A percentile compares a stretch with the other conserved stretches of the same genome.
phyloP scores from a whole-genome alignment of 2,329 filamentous ascomycete genomes.

The Ilyonectria mors-panacis region DNA sequence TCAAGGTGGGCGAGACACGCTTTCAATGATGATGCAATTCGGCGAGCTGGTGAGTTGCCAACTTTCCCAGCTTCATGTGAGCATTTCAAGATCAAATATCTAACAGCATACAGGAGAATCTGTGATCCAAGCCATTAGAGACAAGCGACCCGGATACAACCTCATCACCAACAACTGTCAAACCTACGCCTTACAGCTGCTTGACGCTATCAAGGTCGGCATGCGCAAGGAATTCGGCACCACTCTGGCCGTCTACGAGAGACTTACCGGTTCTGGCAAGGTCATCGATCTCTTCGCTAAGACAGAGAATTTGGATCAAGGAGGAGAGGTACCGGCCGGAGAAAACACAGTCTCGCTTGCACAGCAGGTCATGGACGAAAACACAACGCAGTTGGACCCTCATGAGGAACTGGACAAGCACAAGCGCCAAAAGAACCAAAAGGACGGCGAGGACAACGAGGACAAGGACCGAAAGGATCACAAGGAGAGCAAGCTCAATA shows the following conservation, averaged over 20 bases:
- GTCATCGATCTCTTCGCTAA: slow-evolving; percentile 67
- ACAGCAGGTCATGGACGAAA: slow-evolving; percentile 67
- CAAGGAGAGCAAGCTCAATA: not conserved
- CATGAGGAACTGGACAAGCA: slow-evolving; percentile 49
- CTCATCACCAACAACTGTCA: slow-evolving; percentile 74
- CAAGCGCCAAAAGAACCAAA: not conserved
- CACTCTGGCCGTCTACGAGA: slow-evolving; percentile 67
- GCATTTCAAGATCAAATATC: not conserved
- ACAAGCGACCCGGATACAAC: slow-evolving; percentile 66
- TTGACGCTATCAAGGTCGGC: slow-evolving; percentile 69
- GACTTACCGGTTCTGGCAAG: slow-evolving; percentile 63
- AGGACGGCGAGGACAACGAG: not conserved
- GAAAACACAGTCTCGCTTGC: slow-evolving; percentile 63
- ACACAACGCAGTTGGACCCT: slow-evolving; percentile 66
- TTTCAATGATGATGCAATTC: slow-evolving; percentile 70
- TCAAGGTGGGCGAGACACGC: slow-evolving; percentile 65
- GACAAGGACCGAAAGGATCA: not conserved
- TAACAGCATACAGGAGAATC: slow-evolving; percentile 60
- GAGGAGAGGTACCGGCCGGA: slow-evolving; percentile 29
- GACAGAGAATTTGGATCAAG: slow-evolving; percentile 40
- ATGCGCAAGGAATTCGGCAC: slow-evolving; percentile 67
- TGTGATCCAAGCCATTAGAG: slow-evolving; percentile 67
- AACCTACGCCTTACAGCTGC: slow-evolving; percentile 67
- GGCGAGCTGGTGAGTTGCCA: slow-evolving; percentile 60
- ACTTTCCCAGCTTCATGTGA: not conserved